A percentile compares a stretch with the other conserved stretches of the same genome.
Evolutionary conservation across 2,329 filamentous ascomycete genomes (phyloP).

Genomic region (Penicillium thymicola): DNA sequence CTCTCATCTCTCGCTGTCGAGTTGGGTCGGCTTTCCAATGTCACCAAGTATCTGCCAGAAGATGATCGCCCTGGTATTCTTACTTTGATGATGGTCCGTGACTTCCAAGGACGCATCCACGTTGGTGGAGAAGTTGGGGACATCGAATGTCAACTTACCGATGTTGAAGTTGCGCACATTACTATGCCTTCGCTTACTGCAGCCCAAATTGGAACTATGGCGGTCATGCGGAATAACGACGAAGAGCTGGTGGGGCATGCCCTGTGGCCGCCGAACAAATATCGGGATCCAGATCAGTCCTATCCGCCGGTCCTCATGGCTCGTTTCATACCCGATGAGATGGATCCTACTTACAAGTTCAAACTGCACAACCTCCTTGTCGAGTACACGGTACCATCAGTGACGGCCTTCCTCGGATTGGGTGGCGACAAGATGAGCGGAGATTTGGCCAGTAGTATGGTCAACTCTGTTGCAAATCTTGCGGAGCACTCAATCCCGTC

Average conservation of each 20-base stretch:
- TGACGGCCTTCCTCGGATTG: conserved; percentile 75
- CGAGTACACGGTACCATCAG: conserved; percentile 84
- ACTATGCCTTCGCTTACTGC: conserved; percentile 79
- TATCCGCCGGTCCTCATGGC: conserved; percentile 70
- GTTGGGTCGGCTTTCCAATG: conserved; percentile 74
- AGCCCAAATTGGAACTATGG: conserved; percentile 64
- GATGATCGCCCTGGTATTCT: conserved; percentile 89
- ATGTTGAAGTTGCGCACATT: conserved; percentile 74
- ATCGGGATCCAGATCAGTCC: conserved; percentile 13
- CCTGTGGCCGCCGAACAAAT: conserved; percentile 34
- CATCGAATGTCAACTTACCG: conserved; percentile 56
- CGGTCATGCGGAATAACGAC: conserved; percentile 60
- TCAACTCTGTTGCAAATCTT: conserved; percentile 74
- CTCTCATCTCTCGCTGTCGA: conserved; percentile 74
- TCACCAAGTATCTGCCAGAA: conserved; percentile 92
- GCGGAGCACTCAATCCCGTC: conserved; percentile 48
- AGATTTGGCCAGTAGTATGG: conserved; percentile 71
- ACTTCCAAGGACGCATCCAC: conserved; percentile 59
- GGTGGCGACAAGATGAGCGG: conserved; percentile 64
- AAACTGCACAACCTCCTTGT: conserved; percentile 78
- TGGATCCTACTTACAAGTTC: conserved; percentile 84
- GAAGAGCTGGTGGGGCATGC: conserved; percentile 71
- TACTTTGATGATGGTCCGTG: conserved; percentile 65
- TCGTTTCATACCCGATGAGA: conserved; percentile 87
- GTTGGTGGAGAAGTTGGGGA: conserved; percentile 67